A percentile compares a stretch with the other conserved stretches of the same genome.
Conservation (phyloP, 805 yeast genomes). For the Zygosaccharomyces gambellarensis region DNA sequence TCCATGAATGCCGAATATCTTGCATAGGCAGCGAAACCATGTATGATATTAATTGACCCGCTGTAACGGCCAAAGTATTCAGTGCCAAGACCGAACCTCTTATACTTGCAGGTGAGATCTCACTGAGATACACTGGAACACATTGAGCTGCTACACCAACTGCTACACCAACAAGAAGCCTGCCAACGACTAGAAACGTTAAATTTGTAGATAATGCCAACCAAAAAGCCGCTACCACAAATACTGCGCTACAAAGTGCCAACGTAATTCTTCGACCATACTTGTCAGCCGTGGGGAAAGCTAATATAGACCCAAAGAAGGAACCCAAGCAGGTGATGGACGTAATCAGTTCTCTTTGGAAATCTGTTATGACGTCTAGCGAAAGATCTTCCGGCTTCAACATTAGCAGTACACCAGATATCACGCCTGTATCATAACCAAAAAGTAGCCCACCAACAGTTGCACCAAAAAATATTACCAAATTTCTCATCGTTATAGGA, state of each 20-base stretch:
- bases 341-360: constrained; percentile 39
- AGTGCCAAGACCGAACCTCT: constrained; percentile 39
- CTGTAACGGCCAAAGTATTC: constrained; percentile 44
- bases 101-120: constrained; percentile 41
- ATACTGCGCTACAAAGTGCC: constrained; percentile 42
- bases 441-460: constrained; percentile 59
- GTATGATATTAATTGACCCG: constrained; percentile 46
- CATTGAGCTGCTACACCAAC: constrained; percentile 69
- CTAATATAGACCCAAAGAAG: constrained; percentile 46
- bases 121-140: constrained; percentile 56
- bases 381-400: constrained; percentile 38
- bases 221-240: constrained; percentile 46
- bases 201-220: constrained; percentile 42
- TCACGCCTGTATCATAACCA: constrained; percentile 64
- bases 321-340: constrained; percentile 52
- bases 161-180: constrained; percentile 64
- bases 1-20: constrained; percentile 32
- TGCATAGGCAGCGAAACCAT: constrained; percentile 36
- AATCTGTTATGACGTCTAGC: constrained; percentile 32
- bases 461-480: constrained; percentile 27
- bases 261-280: constrained; percentile 41
- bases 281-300: constrained; percentile 48
- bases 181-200: constrained; percentile 45
- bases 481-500: constrained; percentile 19
- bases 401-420: constrained; percentile 53